Percentiles rank a stretch among this genome's conserved stretches.
These are phyloP conservation scores for Polychytrium aggregatum DNA, from an alignment of 192 early-diverging fungal genomes.

Conservation along the genomic window DNA sequence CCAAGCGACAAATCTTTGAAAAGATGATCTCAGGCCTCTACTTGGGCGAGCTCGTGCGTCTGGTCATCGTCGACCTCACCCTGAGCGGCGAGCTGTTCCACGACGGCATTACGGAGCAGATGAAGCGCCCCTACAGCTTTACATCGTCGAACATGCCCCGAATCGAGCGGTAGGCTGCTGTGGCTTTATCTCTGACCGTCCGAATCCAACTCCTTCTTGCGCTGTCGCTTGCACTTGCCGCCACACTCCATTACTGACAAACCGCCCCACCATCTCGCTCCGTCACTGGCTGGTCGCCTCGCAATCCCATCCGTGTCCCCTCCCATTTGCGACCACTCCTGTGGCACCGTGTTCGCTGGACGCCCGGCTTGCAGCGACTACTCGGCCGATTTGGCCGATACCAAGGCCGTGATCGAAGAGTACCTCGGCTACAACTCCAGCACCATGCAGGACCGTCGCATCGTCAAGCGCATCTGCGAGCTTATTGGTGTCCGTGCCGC, in stretches of 20 bases:
- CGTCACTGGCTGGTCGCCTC: neutral
- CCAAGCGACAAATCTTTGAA: slow-evolving; percentile 83
- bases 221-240: too few species aligned
- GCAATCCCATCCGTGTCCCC: neutral
- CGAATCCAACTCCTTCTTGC: neutral
- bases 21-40: slow-evolving; percentile 95
- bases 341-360: neutral
- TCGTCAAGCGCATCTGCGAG: slow-evolving; percentile 58
- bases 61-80: slow-evolving; percentile 70
- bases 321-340: too few species aligned
- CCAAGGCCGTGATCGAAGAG: slow-evolving; percentile 44
- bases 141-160: slow-evolving; percentile 42
- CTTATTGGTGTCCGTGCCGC: slow-evolving; percentile 73
- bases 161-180: slow-evolving; percentile 28
- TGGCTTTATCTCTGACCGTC: too few species aligned
- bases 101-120: slow-evolving; percentile 42
- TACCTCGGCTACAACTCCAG: slow-evolving; percentile 48
- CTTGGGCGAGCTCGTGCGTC: slow-evolving; percentile 80
- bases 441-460: slow-evolving; percentile 49
- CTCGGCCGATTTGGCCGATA: slow-evolving; percentile 44
- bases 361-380: slow-evolving; percentile 36
- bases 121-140: slow-evolving; percentile 68
- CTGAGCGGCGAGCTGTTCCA: slow-evolving; percentile 65
- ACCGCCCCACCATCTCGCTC: neutral
- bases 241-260: too few species aligned